A percentile compares a stretch with the other conserved stretches of the same genome.
Evolutionary conservation across 192 early-diverging fungal species (phyloP).

Genomic region (Umbelopsis ramanniana): DNA sequence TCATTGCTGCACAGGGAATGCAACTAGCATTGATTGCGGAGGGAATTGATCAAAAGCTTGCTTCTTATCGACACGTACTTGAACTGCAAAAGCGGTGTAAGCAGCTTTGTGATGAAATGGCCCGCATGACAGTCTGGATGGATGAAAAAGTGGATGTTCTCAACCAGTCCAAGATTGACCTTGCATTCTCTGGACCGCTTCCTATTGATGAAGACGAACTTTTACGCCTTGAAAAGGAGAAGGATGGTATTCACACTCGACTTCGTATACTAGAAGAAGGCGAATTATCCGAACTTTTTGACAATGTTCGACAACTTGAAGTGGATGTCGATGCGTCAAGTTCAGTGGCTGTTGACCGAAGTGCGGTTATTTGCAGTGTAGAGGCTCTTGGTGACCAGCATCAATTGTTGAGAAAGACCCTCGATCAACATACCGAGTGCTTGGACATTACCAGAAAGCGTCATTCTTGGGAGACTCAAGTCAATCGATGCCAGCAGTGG

Average conservation of each 20-base stretch:
- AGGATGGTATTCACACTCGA: conserved; percentile 31
- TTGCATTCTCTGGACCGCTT: conserved; percentile 24
- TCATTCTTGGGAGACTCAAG: conserved; percentile 35
- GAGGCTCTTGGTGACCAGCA: conserved; percentile 28
- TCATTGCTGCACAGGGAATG: conserved; percentile 22
- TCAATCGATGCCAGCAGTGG: conserved; percentile 31
- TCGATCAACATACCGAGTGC: conserved; percentile 17
- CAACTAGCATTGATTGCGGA: conserved; percentile 35
- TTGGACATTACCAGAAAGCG: conserved; percentile 32
- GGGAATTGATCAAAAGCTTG: conserved; percentile 31
- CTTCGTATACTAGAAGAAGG: conserved; percentile 36
- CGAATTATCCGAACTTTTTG: conserved; percentile 32
- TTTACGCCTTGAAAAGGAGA: conserved; percentile 41
- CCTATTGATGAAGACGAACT: conserved; percentile 33
- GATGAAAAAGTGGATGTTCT: conserved; percentile 26
- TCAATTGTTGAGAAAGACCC: conserved; percentile 6
- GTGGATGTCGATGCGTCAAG: conserved; percentile 33
- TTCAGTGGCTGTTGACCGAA: conserved; percentile 37
- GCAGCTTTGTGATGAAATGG: conserved; percentile 31
- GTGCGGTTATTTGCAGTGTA: conserved; percentile 21
- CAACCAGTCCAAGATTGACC: conserved; percentile 16
- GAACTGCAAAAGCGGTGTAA: conserved; percentile 33
- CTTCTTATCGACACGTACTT: conserved; percentile 28
- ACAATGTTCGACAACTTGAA: conserved; percentile 34
- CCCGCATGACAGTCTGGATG: conserved; percentile 32